Percentiles rank a stretch among this genome's conserved stretches.
These are phyloP conservation scores for Protomyces inouyei DNA, from an alignment of 1,139 yeast genomes.

Conservation along the genomic window DNA sequence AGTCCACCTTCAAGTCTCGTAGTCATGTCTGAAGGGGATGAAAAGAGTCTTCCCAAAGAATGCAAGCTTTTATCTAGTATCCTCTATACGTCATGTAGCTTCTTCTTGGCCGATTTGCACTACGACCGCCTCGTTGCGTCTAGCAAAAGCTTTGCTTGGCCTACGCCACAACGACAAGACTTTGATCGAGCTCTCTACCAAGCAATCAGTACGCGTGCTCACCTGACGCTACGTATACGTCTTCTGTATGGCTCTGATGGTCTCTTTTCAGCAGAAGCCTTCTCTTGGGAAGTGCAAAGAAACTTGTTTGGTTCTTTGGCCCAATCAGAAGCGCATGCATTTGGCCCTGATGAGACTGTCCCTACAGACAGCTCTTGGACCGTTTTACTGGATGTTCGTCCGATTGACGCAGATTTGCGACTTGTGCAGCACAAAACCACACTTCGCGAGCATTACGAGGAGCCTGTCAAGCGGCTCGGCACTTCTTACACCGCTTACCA, in stretches of 20 bases:
- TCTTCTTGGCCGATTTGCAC: constrained; percentile 16
- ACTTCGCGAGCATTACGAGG: constrained; percentile 56
- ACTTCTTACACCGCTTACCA: constrained; percentile 44
- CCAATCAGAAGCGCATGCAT: neutral
- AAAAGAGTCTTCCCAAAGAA: neutral
- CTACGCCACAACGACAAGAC: neutral
- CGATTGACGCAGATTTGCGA: constrained; percentile 49
- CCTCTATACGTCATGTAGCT: constrained; percentile 11
- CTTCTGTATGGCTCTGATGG: neutral
- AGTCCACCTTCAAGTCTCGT: too few relatives aligned
- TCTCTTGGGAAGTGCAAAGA: neutral
- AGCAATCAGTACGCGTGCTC: constrained; percentile 9
- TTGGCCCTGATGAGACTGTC: neutral
- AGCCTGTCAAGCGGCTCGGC: constrained; percentile 51
- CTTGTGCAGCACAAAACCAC: constrained; percentile 91
- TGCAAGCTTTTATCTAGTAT: constrained; percentile 12
- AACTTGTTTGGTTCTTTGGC: constrained; percentile 9
- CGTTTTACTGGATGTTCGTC: constrained; percentile 55
- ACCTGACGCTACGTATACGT: constrained; percentile 10
- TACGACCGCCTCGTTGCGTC: constrained; percentile 6
- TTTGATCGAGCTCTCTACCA: constrained; percentile 1
- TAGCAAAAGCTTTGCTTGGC: constrained; percentile 4
- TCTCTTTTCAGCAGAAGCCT: neutral
- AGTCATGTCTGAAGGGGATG: neutral
- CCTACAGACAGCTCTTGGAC: constrained; percentile 27